Evolutionary conservation across 306 rosid species (phyloP).

Genomic region (Fagus sylvatica): DNA sequence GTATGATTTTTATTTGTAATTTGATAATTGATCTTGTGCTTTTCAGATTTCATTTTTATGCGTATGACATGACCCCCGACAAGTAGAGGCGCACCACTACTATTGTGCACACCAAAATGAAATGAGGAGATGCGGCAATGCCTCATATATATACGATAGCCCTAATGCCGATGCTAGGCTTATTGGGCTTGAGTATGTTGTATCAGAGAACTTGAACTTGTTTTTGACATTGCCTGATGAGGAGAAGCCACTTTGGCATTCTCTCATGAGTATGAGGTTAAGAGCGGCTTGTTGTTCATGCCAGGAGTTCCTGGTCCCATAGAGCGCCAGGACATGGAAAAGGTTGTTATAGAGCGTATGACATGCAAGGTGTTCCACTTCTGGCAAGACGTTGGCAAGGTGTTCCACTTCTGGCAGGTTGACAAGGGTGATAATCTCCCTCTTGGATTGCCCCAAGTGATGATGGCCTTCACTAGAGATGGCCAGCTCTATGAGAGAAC

Average conservation of each 20-base stretch:
- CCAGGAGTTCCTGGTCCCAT: constrained; percentile 50
- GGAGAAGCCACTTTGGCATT: constrained; percentile 72
- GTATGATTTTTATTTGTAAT: too few relatives aligned
- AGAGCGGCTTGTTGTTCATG: constrained; percentile 64
- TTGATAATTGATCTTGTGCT: too few relatives aligned
- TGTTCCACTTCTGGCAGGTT: constrained; percentile 29
- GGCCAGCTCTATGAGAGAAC: constrained; percentile 56
- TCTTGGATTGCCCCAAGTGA: constrained; percentile 66
- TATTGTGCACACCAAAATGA: constrained; percentile 68
- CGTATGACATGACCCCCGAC: constrained; percentile 69
- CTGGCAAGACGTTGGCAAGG: constrained; percentile 28
- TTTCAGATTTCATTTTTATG: constrained; percentile 68
- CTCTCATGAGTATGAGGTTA: constrained; percentile 80
- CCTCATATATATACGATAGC: constrained; percentile 69
- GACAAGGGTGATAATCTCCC: constrained; percentile 64
- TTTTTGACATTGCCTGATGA: constrained; percentile 71
- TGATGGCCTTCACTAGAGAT: constrained; percentile 79
- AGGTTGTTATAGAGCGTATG: constrained; percentile 65
- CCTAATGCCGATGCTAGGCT: constrained; percentile 33
- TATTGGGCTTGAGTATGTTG: constrained; percentile 67
- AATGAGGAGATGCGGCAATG: constrained; percentile 88
- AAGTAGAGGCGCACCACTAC: constrained; percentile 91
- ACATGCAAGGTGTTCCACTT: too few relatives aligned
- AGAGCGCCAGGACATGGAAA: constrained; percentile 56
- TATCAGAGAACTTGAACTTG: constrained; percentile 52